These are phyloP conservation scores for Jacaranda copaia DNA, from an alignment of 257 asterid genomes.

Conservation along the genomic window DNA sequence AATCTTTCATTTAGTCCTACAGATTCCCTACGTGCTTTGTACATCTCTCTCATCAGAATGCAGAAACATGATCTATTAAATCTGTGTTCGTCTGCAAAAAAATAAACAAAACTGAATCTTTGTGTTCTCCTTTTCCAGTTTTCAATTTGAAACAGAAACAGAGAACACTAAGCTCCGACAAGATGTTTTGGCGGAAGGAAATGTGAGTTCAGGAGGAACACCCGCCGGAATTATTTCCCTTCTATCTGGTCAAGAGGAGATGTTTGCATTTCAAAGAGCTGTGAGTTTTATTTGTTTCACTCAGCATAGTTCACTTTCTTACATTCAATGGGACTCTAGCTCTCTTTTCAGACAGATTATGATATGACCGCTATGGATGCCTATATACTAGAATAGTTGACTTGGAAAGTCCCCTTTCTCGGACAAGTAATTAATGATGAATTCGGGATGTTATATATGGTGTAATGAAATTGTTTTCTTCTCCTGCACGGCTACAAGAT, in stretches of 20 bases:
- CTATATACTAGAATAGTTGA: background rate
- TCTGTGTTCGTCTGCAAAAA: too few species aligned
- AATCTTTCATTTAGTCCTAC: too few species aligned
- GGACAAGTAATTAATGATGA: background rate
- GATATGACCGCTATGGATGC: background rate
- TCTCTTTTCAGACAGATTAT: background rate
- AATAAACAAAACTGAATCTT: background rate
- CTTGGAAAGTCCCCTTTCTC: background rate
- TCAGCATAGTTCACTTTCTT: background rate
- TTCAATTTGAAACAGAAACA: conserved; percentile 93
- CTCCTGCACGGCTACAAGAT: too few species aligned
- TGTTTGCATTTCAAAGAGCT: conserved; percentile 95
- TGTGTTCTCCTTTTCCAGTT: conserved; percentile 55
- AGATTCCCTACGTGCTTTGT: too few species aligned
- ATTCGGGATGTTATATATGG: background rate
- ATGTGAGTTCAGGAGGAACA: conserved; percentile 73
- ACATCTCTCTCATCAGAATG: too few species aligned
- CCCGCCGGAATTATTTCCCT: conserved; percentile 75
- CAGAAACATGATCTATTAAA: too few species aligned
- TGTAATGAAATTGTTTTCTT: too few species aligned
- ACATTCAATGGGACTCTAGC: background rate
- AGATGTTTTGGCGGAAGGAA: conserved; percentile 87
- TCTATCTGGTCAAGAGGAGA: conserved; percentile 90
- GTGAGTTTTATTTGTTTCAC: conserved; percentile 57
- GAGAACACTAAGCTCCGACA: conserved; percentile 82